phyloP scores from a whole-genome alignment of 2,329 filamentous ascomycete genomes.

The Diaporthe vaccinii region DNA sequence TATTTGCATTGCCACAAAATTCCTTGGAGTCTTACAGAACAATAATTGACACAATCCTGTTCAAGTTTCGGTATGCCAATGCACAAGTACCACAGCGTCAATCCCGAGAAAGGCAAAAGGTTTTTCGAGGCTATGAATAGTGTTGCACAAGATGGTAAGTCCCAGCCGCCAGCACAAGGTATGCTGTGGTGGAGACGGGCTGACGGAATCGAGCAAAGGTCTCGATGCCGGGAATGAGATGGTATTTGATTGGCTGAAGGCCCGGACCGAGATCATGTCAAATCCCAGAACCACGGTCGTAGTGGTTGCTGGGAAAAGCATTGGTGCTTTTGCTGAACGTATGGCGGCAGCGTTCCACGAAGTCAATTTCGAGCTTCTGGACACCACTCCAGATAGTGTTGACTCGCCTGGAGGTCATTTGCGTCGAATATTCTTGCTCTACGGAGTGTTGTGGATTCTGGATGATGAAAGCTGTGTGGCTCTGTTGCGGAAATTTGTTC shows the following conservation, averaged over 20 bases:
- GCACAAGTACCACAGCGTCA: not conserved
- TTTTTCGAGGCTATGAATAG: conserved; percentile 14
- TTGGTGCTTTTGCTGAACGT: conserved; percentile 12
- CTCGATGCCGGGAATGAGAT: conserved; percentile 7
- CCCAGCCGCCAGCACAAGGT: fast-evolving
- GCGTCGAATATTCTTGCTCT: not conserved
- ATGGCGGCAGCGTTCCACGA: not conserved
- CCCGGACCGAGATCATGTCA: not conserved
- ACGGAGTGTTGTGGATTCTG: conserved; percentile 12
- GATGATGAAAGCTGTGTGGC: conserved; percentile 1
- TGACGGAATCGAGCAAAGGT: not conserved
- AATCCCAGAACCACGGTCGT: not conserved
- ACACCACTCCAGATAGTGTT: not conserved
- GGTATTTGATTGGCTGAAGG: not conserved
- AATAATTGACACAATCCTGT: not conserved
- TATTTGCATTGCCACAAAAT: too few relatives aligned
- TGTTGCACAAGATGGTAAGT: conserved; percentile 7
- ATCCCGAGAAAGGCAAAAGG: not conserved
- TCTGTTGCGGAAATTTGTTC: conserved; percentile 4
- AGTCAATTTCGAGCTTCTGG: not conserved
- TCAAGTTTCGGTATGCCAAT: conserved; percentile 1
- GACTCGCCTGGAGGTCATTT: not conserved
- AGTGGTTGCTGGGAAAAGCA: conserved; percentile 6
- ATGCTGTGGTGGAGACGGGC: not conserved
- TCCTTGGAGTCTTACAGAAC: not conserved